Conservation (phyloP, 257 asterid genomes). For the Solanum virginianum region DNA sequence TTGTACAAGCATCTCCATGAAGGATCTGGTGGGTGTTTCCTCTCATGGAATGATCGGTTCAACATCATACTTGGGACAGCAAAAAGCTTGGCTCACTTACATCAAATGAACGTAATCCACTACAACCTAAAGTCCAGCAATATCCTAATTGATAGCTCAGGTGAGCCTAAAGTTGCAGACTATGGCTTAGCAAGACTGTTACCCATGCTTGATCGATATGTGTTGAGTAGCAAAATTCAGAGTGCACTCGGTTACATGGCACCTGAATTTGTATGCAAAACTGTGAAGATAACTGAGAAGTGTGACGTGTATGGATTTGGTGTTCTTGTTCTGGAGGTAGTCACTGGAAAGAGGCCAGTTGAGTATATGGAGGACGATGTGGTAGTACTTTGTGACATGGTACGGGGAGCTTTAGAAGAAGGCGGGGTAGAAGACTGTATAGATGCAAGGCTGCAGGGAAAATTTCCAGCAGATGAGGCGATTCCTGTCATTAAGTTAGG, state of each 20-base stretch:
- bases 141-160: constrained; percentile 44
- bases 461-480: constrained; percentile 68
- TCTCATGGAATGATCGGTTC: constrained; percentile 74
- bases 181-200: constrained; percentile 67
- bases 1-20: constrained; percentile 71
- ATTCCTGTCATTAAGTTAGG: constrained; percentile 82
- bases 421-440: constrained; percentile 69
- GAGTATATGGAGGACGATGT: constrained; percentile 97
- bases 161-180: constrained; percentile 74
- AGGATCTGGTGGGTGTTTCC: constrained; percentile 27
- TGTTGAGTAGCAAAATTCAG: constrained; percentile 79
- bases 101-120: constrained; percentile 60
- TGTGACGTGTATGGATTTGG: constrained; percentile 91
- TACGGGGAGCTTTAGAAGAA: constrained; percentile 73
- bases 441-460: constrained; percentile 57
- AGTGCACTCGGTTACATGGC: constrained; percentile 96
- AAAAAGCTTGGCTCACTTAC: constrained; percentile 63
- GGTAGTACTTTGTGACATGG: constrained; percentile 80
- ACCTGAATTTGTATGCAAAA: constrained; percentile 80
- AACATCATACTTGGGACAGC: constrained; percentile 65
- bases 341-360: constrained; percentile 75
- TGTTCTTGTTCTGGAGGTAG: constrained; percentile 55
- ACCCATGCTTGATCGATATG: constrained; percentile 69
- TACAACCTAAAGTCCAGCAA: constrained; percentile 84
- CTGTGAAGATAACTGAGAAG: constrained; percentile 78